Percentiles rank a stretch among this genome's conserved stretches.
phyloP scores from a whole-genome alignment of 2,329 filamentous ascomycete genomes.

The Emmonsia crescens region DNA sequence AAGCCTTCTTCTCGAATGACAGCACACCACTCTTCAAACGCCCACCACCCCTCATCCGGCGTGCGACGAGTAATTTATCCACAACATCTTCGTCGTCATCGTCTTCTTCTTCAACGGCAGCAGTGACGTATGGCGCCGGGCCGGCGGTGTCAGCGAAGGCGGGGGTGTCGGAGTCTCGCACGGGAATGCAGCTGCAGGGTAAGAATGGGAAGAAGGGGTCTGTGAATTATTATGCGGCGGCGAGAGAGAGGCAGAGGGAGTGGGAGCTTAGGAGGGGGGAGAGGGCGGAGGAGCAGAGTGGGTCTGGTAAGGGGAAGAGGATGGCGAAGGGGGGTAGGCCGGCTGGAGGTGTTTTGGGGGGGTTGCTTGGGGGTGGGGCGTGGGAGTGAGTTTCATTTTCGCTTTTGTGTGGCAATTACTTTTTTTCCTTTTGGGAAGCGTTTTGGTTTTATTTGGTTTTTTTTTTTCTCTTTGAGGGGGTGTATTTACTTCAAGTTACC shows the following conservation, averaged over 20 bases:
- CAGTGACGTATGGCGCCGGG: not conserved
- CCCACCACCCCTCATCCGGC: conserved; percentile 11
- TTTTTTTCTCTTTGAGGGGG: not conserved
- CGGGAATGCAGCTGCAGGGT: conserved; percentile 13
- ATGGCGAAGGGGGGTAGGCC: conserved; percentile 33
- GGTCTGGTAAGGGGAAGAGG: conserved; percentile 32
- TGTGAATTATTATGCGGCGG: conserved; percentile 46
- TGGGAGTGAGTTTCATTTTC: conserved; percentile 28
- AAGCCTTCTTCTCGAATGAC: conserved; percentile 25
- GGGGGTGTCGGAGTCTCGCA: conserved; percentile 14
- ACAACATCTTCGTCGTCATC: conserved; percentile 16
- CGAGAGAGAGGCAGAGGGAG: conserved; percentile 49
- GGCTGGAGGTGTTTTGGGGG: conserved; percentile 28
- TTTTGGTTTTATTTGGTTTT: not conserved
- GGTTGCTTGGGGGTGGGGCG: conserved; percentile 26
- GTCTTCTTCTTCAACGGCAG: not conserved
- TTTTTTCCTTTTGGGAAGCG: not conserved
- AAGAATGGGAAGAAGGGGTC: conserved; percentile 46
- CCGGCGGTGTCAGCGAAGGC: conserved; percentile 17
- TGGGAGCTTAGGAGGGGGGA: conserved; percentile 40
- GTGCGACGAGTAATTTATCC: conserved; percentile 23
- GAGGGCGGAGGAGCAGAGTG: conserved; percentile 22
- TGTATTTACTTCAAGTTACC: not conserved
- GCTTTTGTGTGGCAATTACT: not conserved
- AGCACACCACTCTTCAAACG: not conserved